Base-by-base conservation (phyloP, 257 asterid genomes). In the Lithospermum erythrorhizon region DNA sequence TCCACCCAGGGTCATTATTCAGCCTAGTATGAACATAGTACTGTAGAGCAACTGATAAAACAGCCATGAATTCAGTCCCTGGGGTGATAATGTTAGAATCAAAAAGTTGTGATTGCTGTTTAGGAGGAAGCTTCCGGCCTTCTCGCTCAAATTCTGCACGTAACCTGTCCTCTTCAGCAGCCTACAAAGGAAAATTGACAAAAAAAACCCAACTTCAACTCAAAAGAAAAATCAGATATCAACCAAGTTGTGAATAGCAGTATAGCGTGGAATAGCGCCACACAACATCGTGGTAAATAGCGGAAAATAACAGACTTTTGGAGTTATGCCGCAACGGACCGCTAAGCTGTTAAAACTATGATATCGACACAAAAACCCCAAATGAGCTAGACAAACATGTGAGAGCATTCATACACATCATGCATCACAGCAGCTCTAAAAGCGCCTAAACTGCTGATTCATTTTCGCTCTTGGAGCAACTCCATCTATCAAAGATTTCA, bases 401-500 rank as follows among this genome's bases (percentile, higher is more conserved):
- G 55, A 53, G 49, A 72, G 23, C 67, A 52, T 64, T 66, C 85
- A 66, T 62, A 90, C 97, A 87, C 82, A 57, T 90, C 97, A 18
- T 37, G 96, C 97, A 79, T 90, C 97, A 81, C 87, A 71, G 96
- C 97, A 20, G 97, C 94, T 70, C 97, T 80, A 66, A 90, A 90
- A 78, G n/a, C 97, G 97, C 79, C 97, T 80, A 48, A 96, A 84
- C 71, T 90, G 97, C 72, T 90, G 97, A 76, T 90, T 90, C 97
- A 90, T 90, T 80, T 90, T 90, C 29, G 97, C 97, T 81, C 97
- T 85, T 23, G 97, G 97, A n/a, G 97, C 97, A 76, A 90, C 97
- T 45, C 97, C 97, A 83, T 90, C 97, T 90, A 71, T 59, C 71
- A 75, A 57, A 7, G 9, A 68, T 58, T 59, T 63, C 47, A 63